Percentiles rank a stretch among this genome's conserved stretches.
These are phyloP conservation scores for Bipolaris sorokiniana DNA, from an alignment of 2,329 filamentous ascomycete species.

Conservation along the genomic window DNA sequence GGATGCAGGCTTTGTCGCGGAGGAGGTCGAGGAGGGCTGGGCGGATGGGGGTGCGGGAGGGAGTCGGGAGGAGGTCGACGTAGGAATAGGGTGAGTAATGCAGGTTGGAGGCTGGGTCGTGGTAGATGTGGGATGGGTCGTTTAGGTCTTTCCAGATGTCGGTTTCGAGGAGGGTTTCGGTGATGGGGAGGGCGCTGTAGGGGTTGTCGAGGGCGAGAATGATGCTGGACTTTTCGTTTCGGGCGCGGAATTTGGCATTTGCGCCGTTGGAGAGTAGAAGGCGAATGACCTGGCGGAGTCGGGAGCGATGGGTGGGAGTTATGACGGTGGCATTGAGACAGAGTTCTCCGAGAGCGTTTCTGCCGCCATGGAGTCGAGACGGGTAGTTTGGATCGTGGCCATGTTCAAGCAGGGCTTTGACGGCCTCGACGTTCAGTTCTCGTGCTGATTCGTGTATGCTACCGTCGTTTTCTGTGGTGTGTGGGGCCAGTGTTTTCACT, in stretches of 20 bases:
- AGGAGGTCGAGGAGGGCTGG: constrained; percentile 37
- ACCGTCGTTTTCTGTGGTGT: constrained; percentile 67
- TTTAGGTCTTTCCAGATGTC: constrained; percentile 71
- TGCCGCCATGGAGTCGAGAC: constrained; percentile 65
- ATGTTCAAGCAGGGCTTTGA: constrained; percentile 63
- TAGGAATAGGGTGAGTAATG: constrained; percentile 72
- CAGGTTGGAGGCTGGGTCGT: constrained; percentile 53
- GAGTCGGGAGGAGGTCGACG: constrained; percentile 47
- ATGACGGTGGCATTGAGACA: constrained; percentile 62
- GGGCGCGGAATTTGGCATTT: constrained; percentile 61
- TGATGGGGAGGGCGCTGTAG: constrained; percentile 60
- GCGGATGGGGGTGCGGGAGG: constrained; percentile 27
- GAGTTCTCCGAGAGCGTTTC: constrained; percentile 68
- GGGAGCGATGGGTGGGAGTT: constrained; percentile 40
- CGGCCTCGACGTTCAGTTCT: constrained; percentile 63
- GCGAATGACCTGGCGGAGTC: constrained; percentile 56
- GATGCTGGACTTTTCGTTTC: constrained; percentile 64
- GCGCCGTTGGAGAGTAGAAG: constrained; percentile 64
- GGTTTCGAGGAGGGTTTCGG: constrained; percentile 65
- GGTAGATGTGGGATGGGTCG: constrained; percentile 58
- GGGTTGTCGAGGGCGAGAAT: constrained; percentile 65
- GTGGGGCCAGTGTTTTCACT: constrained; percentile 58
- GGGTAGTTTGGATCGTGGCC: constrained; percentile 71
- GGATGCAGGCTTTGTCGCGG: constrained; percentile 42
- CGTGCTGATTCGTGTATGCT: constrained; percentile 70